Base-by-base conservation (phyloP, 352 stramenopile species). In the Globisporangium cederbergense region DNA sequence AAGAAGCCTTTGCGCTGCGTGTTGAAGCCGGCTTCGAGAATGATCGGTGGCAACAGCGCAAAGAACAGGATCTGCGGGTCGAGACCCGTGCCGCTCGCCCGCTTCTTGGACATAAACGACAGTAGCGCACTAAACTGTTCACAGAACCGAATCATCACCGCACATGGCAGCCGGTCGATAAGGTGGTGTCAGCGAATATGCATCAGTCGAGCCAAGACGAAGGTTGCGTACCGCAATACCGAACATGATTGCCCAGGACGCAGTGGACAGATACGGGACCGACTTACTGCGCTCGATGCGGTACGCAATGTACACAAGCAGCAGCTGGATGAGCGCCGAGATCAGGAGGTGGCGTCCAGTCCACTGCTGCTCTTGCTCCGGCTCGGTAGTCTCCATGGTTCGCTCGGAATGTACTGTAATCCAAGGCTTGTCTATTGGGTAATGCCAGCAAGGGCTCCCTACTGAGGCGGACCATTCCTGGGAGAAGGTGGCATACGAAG, bases 1-100 rank as follows among this genome's bases (percentile, higher is more conserved):
- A 81, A 81, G 60, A 85, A 86, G 25, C 74, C 79, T 43, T 81
- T 86, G 66, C 77, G 76, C 74, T 86, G 77, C 52, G 77, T 86
- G 66, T 81, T 80, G 67, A 89, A 83, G 25, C 79, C 79, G 0
- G 79, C 79, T 53, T 89, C 79, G 43, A 87, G 67, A 55, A 89
- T 89, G 70, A 89, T 89, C 18, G 79, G 79, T 25, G 79, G 79
- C 34, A 89, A 55, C 30, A 89, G 49, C 2, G 74, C 79, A 45
- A 84, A 83, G 71, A 89, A 89, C 3, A 89, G 65, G 11, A 83
- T 68, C 55, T 85, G 58, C 6, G 77, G 77, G 32, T 87, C 70
- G 4, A 89, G 50, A 0, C 79, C 77, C 5, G 64, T 66, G n/a
- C 64, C 71, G 22, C 60, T 46, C 7, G 70, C 72, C 18, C 66